Evolutionary conservation across 768 basidiomycete species (phyloP), one percentile per base, ranked within the genome.

Genomic region (Saitozyma podzolica): DNA sequence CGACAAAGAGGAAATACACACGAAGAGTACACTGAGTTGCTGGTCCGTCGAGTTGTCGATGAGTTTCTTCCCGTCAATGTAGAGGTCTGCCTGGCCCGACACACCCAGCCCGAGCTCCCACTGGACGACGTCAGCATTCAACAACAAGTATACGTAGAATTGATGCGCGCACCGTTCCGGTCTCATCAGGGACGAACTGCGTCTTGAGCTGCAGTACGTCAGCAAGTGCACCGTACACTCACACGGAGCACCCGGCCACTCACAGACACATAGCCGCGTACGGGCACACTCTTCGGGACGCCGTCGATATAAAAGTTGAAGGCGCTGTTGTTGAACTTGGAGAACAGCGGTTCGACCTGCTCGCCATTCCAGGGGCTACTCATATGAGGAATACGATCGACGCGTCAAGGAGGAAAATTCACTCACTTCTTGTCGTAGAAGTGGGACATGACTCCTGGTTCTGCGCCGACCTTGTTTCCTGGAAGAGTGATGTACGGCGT

Each of bases 11-110:
- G 42, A 9, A 7, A 8, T 5, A 58, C 68, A 55, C 45, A 69
- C 64, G 45, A 70, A 70, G 8, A 65, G 59, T 9, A 65, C 29
- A n/a, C 66, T 65, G 48, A 61, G 63, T 49, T 61, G 63, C 58
- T 71, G 70, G 19, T 69, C 58, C 1, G 63, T 71, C n/a, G 67
- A 65, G 58, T 76, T 76, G 63, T 76, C 74, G 43, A 76, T 67
- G 40, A 76, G 55, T 17, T 68, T 63, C 51, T 63, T 37, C 0
- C 72, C 74, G 43, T 76, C 66, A 8, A 76, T 56, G 45, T 65
- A 70, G 19, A 76, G 57, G 50, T 67, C 60, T 14, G 68, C 69
- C 55, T 70, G 66, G n/a, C 68, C 69, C 11, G 67, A 60, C 11
- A 70, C 69, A 39, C 63, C 65, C 4, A 70, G 57, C 17, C 69